Evolutionary conservation across 306 rosid species (phyloP), one percentile per base, ranked within the genome.

Genomic region (Benincasa hispida): DNA sequence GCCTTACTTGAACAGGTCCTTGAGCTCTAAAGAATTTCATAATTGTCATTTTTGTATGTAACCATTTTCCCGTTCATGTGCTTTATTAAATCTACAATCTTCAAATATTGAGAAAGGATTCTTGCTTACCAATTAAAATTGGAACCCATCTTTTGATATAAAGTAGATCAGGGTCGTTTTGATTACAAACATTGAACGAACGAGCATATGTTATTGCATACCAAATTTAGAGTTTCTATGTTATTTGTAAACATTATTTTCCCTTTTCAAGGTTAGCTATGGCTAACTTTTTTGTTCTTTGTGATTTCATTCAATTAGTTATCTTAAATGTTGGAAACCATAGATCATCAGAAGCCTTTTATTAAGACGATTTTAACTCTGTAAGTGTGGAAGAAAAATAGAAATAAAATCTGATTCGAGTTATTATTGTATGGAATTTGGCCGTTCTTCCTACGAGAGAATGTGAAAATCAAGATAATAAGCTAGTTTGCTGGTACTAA

Each of bases 81-180:
- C 9, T 67, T 35, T 35, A 35, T 48, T 63, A 4, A 19, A 34
- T 63, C 1, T 9, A 63, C 70, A 34, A 63, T 32, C 24, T 15
- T 15, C 41, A 59, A 34, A 32, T 63, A 15, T 63, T 34, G 70
- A 63, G 50, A 66, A 37, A 6, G 39, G 54, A 10, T 11, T 67
- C 30, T 21, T 45, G 0, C 4, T 42, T 41, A 68, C 21, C 32
- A n/a, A 17, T 27, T 45, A 25, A 13, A 45, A 45, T 47, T 47
- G 37, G 27, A 70, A 70, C 59, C 58, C 76, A 48, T 47, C 58
- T 70, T 28, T 70, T 68, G 74, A 37, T 41, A n/a, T n/a, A 68
- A 19, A 67, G 47, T 22, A 34, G 42, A 58, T 1, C 1, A 58
- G 0, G 65, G 34, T 60, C 41, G 5, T 60, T 14, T 60, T 60